These are phyloP conservation scores for Cystobasidium sp. DNA, from an alignment of 1,284 basidiomycete genomes.

Conservation along the genomic window DNA sequence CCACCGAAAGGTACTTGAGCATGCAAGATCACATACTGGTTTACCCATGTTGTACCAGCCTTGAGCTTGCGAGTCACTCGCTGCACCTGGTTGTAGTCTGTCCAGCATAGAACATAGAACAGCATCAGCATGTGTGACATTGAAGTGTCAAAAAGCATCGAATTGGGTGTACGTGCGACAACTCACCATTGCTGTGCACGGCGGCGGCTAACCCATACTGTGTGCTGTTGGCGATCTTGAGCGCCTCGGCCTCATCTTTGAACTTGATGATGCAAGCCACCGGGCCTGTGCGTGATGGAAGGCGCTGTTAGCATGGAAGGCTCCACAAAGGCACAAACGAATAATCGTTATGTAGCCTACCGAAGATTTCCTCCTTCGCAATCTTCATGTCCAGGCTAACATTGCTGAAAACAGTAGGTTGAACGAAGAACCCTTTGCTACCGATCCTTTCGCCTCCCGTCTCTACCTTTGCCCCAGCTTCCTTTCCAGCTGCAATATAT, in stretches of 20 bases:
- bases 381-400: slow-evolving; percentile 58
- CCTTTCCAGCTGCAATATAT: slow-evolving; percentile 85
- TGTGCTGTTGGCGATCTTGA: slow-evolving; percentile 76
- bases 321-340: not conserved
- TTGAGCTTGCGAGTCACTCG: slow-evolving; percentile 78
- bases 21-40: slow-evolving; percentile 64
- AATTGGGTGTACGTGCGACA: no score
- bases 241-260: slow-evolving; percentile 61
- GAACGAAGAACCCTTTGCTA: slow-evolving; percentile 55
- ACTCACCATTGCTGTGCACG: slow-evolving; percentile 35
- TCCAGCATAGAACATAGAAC: not conserved
- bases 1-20: slow-evolving; percentile 86
- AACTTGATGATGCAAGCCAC: slow-evolving; percentile 52
- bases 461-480: slow-evolving; percentile 77
- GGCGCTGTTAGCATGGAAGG: not conserved
- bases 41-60: slow-evolving; percentile 78
- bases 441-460: slow-evolving; percentile 64
- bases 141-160: no score
- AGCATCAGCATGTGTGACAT: not conserved
- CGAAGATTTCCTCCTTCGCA: slow-evolving; percentile 54
- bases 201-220: slow-evolving; percentile 43
- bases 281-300: slow-evolving; percentile 36
- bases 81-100: slow-evolving; percentile 49
- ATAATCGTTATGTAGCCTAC: not conserved
- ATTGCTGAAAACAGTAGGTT: slow-evolving; percentile 54